phyloP scores from a whole-genome alignment of 257 asterid species.

The Solanum pennellii region DNA sequence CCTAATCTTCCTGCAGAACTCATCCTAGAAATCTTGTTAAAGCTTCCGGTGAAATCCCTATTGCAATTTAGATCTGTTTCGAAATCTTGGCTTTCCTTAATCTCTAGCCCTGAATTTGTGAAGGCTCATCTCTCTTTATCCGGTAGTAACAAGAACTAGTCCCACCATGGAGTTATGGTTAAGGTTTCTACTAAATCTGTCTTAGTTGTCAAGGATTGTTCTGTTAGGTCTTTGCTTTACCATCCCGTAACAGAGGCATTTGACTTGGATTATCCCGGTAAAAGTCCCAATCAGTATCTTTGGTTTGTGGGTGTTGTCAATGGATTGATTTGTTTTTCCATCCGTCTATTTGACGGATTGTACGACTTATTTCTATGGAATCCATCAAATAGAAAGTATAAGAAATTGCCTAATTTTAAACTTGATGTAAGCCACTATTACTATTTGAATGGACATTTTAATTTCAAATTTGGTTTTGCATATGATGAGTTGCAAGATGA shows the following conservation, averaged over 20 bases:
- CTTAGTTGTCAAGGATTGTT: background rate
- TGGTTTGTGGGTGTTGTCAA: background rate
- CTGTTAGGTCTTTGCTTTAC: background rate
- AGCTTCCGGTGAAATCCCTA: background rate
- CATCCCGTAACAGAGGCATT: background rate
- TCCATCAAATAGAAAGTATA: background rate
- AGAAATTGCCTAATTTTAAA: slow-evolving; percentile 1
- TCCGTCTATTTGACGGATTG: background rate
- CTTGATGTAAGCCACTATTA: too few species aligned
- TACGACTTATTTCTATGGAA: background rate
- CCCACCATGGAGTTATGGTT: background rate
- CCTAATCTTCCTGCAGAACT: background rate
- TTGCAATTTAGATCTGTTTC: background rate
- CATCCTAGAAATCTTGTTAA: background rate
- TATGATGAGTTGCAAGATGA: background rate
- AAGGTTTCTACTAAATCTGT: background rate
- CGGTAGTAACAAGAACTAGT: background rate
- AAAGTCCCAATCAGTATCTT: background rate
- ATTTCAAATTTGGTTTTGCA: background rate
- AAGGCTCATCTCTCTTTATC: background rate
- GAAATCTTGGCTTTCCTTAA: background rate
- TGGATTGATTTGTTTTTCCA: background rate
- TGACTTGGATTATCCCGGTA: background rate
- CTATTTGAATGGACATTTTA: too few species aligned
- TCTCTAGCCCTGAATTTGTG: background rate